Evolutionary conservation across 306 rosid genomes (phyloP).

Genomic region (Cucumis cinereus): DNA sequence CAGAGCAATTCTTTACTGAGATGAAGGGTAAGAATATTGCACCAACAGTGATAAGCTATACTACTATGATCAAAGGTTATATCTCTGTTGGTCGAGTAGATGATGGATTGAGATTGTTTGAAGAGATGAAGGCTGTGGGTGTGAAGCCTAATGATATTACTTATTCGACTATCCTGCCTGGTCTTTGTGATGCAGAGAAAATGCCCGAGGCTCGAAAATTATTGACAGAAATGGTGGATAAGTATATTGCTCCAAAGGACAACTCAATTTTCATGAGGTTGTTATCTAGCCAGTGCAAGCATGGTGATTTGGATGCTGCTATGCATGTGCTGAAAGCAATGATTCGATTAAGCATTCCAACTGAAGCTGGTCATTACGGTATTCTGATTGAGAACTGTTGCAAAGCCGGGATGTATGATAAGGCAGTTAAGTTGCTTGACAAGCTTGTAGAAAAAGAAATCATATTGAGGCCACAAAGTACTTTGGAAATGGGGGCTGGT

Average conservation of each 20-base stretch:
- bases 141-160: conserved; percentile 72
- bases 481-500: conserved; percentile 56
- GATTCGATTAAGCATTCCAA: conserved; percentile 71
- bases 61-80: conserved; percentile 73
- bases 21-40: conserved; percentile 57
- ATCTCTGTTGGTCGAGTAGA: conserved; percentile 46
- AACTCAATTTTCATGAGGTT: conserved; percentile 46
- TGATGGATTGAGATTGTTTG: conserved; percentile 39
- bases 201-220: conserved; percentile 34
- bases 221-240: conserved; percentile 69
- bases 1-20: conserved; percentile 59
- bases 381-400: conserved; percentile 70
- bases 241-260: conserved; percentile 62
- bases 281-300: conserved; percentile 45
- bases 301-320: conserved; percentile 76
- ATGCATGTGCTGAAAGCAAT: conserved; percentile 60
- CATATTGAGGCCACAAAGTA: conserved; percentile 45
- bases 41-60: conserved; percentile 72
- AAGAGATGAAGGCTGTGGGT: conserved; percentile 62
- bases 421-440: conserved; percentile 59
- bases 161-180: conserved; percentile 57
- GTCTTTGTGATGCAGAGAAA: conserved; percentile 64
- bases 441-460: conserved; percentile 76
- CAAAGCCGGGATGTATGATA: conserved; percentile 49
- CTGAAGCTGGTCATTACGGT: conserved; percentile 84